Evolutionary conservation across 495 filamentous ascomycete genomes (phyloP).

Genomic region (Neurospora hispaniola): DNA sequence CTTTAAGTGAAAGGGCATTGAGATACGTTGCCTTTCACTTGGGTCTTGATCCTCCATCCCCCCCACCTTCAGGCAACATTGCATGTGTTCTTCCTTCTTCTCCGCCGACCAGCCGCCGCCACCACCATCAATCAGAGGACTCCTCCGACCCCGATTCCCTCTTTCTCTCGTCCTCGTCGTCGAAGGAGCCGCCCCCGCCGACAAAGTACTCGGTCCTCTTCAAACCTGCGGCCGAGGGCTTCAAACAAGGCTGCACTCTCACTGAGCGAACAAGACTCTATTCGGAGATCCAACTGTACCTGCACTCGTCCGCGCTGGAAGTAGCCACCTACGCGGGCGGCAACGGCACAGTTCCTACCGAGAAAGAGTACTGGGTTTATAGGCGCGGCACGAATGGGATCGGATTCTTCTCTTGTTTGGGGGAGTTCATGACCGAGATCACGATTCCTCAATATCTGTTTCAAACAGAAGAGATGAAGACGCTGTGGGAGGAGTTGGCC

Average conservation of each 20-base stretch:
- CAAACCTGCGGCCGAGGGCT: neutral
- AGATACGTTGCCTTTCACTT: slow-evolving; percentile 10
- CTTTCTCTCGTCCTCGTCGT: no score
- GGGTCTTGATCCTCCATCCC: neutral
- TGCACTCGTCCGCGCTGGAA: neutral
- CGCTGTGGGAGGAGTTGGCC: slow-evolving; percentile 20
- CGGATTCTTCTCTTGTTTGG: slow-evolving; percentile 15
- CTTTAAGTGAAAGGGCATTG: slow-evolving; percentile 1
- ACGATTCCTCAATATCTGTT: slow-evolving; percentile 2
- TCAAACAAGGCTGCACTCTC: neutral
- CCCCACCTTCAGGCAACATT: no score
- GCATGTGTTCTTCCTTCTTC: neutral
- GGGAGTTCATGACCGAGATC: slow-evolving; percentile 17
- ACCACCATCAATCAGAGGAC: no score
- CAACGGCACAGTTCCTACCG: slow-evolving; percentile 12
- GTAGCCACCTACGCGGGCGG: neutral
- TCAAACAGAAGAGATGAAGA: slow-evolving; percentile 12
- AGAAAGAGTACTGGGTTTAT: slow-evolving; percentile 20
- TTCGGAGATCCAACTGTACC: neutral
- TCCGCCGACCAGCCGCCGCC: neutral
- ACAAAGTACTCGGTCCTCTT: slow-evolving; percentile 14
- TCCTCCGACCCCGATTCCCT: neutral
- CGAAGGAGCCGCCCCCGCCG: neutral
- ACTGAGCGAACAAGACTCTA: neutral
- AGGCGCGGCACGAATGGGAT: slow-evolving; percentile 22